A percentile compares a stretch with the other conserved stretches of the same genome.
Evolutionary conservation across 2,329 filamentous ascomycete genomes (phyloP).

Genomic region (Penicillium sclerotiorum): DNA sequence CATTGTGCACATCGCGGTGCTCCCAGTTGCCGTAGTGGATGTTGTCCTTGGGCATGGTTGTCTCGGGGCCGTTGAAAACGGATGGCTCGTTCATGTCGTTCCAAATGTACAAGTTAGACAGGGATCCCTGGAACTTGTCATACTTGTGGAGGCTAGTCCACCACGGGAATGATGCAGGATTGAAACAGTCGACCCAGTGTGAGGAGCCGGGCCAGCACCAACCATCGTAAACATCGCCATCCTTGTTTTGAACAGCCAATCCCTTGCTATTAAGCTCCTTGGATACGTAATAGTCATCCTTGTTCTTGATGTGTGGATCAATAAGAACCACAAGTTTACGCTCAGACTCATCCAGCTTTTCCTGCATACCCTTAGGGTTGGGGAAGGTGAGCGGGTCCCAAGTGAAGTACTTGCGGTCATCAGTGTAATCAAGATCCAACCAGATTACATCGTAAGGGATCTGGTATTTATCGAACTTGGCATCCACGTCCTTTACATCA

Average conservation of each 20-base stretch:
- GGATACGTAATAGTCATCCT: conserved; percentile 72
- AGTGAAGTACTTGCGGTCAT: conserved; percentile 97
- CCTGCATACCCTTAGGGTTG: conserved; percentile 82
- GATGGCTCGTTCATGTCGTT: conserved; percentile 99
- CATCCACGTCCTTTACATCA: conserved; percentile 94
- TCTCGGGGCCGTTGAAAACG: conserved; percentile 97
- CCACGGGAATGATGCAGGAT: conserved; percentile 87
- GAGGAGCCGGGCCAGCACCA: conserved; percentile 99
- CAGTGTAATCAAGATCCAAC: conserved; percentile 97
- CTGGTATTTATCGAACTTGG: conserved; percentile 91
- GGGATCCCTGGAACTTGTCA: conserved; percentile 80
- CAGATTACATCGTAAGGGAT: conserved; percentile 99
- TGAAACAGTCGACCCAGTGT: conserved; percentile 95
- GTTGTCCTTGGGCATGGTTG: conserved; percentile 99
- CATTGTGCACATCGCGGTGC: conserved; percentile 92
- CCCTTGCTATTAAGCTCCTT: conserved; percentile 82
- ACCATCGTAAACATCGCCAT: conserved; percentile 84
- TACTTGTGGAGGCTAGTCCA: conserved; percentile 90
- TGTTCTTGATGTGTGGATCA: conserved; percentile 97
- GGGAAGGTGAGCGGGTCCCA: conserved; percentile 90
- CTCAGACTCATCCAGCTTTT: conserved; percentile 81
- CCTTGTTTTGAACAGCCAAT: conserved; percentile 85
- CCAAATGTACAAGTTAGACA: conserved; percentile 90
- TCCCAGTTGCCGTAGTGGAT: conserved; percentile 91
- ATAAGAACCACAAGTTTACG: conserved; percentile 93